phyloP scores from a whole-genome alignment of 1,139 yeast genomes.

The Saccharomyces hybrid region DNA sequence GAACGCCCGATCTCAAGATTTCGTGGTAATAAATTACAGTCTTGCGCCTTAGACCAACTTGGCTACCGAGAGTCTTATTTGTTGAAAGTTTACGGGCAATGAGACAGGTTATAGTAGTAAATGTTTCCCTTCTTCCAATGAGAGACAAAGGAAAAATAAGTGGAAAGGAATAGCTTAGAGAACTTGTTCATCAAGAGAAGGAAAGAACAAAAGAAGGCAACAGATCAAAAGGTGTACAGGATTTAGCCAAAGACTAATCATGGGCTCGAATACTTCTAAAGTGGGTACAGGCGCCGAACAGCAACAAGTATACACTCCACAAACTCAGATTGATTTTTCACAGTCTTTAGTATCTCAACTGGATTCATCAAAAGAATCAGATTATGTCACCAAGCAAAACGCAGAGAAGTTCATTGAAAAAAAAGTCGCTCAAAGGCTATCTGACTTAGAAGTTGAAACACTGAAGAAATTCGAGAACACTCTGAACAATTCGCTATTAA shows the following conservation, averaged over 20 bases:
- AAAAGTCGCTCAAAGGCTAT: slow-evolving; percentile 59
- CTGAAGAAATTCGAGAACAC: slow-evolving; percentile 47
- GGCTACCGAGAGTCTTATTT: slow-evolving; percentile 10
- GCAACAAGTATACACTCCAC: slow-evolving; percentile 35
- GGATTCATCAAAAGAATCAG: slow-evolving; percentile 68
- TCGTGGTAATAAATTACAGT: slow-evolving; percentile 10
- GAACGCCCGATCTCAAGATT: slow-evolving; percentile 14
- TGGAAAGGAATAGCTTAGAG: background rate
- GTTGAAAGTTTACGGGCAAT: background rate
- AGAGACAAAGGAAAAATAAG: background rate
- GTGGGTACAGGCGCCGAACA: slow-evolving; percentile 4
- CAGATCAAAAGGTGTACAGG: background rate
- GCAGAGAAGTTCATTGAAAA: slow-evolving; percentile 73
- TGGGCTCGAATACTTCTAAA: slow-evolving; percentile 17
- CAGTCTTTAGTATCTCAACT: slow-evolving; percentile 62
- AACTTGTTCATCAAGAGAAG: too few species aligned
- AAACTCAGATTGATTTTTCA: slow-evolving; percentile 68
- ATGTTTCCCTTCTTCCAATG: background rate
- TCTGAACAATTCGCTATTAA: slow-evolving; percentile 39
- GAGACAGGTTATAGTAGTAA: background rate
- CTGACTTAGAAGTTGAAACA: slow-evolving; percentile 54
- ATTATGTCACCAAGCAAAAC: slow-evolving; percentile 73
- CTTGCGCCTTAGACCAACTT: slow-evolving; percentile 16
- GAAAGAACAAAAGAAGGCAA: background rate
- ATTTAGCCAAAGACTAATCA: background rate